Evolutionary conservation across 1,284 basidiomycete species (phyloP), one percentile per base, ranked within the genome.

Genomic region (Xanthoconium separans): DNA sequence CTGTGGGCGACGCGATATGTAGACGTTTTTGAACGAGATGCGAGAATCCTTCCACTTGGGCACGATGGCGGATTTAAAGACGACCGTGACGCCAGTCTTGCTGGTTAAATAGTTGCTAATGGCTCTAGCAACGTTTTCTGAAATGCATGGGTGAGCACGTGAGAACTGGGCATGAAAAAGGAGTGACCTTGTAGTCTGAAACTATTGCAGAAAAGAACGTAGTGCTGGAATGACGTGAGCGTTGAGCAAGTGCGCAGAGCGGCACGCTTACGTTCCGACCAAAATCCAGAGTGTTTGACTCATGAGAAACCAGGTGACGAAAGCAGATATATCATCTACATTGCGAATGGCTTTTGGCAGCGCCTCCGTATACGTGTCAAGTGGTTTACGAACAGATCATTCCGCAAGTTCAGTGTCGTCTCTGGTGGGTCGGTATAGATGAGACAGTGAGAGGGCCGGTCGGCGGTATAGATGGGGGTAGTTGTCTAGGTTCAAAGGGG

Each of bases 61-160:
- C 6, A 99, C 95, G 62, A 99, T 95, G 29, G 97, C 97, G 8
- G 92, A 95, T 73, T 98, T 96, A 70, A 98, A 99, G 48, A 97
- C 91, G 61, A 99, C 89, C 5, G 87, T 95, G 43, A 97, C 87
- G 0, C 97, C 97, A 0, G 95, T 97, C 69, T 95, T 90, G 1
- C 87, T 80, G 2, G 97, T 98, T 50, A 99, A 77, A 68, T 98
- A 96, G 71, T 95, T 87, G 57, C 95, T 96, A 45, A 99, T 88
- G 42, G 85, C 87, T 44, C 87, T 83, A 6, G 95, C 97, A 42
- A 99, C 83, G 66, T 89, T 92, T 68, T 91, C 94, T 93, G 56
- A 6, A 51, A 53, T 27, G 27, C 27, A 7, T 45, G 30, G 33
- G 22, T 59, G 4, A 63, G 29, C 13, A 43, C 3, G 7, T 4